Base-by-base conservation (phyloP, 306 rosid species). In the Vigna hirtella region DNA sequence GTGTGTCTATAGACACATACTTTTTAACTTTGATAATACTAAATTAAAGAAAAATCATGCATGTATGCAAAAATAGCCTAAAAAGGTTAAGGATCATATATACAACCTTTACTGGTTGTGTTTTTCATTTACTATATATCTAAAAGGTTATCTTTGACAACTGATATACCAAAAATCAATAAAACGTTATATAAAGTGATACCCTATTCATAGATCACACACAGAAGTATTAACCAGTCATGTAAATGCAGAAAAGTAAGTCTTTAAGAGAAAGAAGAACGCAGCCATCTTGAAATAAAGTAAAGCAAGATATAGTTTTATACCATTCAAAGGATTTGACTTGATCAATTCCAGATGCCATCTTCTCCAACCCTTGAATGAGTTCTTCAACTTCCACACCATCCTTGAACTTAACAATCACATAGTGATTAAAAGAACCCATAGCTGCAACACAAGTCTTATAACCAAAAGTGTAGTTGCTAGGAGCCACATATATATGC, bases 311-410 rank as follows among this genome's bases (percentile, higher is more conserved):
- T 4, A 66, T 14, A 13, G 1, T 28, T 59, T 61, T 51, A 43
- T 86, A 94, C 98, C 97, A 92, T 66, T 94, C 91, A 20, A 90
- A 92, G 78, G 93, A 90, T 82, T 90, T 92, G 55, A 94, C 91
- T 62, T 64, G 66, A 22, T 92, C 89, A 73, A 92, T 76, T 66
- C 86, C 86, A 0, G 93, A 83, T 66, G 88, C 83, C 88, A 94
- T 55, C 48, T 85, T 86, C 88, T 83, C 90, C 86, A 92, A 72
- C 58, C 90, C 92, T 74, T 86, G 79, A 49, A 88, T 43, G 66
- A 94, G 69, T 26, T 90, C 91, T 12, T 90, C 93, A 63, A 88
- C 90, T n/a, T 4, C 79, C 5, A 80, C 93, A 36, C 83, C 92
- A 48, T 85, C 89, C 81, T 94, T 94, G 86, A 94, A 94, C 96